Evolutionary conservation across 352 stramenopile genomes (phyloP).

Genomic region (Globisporangium canariense): DNA sequence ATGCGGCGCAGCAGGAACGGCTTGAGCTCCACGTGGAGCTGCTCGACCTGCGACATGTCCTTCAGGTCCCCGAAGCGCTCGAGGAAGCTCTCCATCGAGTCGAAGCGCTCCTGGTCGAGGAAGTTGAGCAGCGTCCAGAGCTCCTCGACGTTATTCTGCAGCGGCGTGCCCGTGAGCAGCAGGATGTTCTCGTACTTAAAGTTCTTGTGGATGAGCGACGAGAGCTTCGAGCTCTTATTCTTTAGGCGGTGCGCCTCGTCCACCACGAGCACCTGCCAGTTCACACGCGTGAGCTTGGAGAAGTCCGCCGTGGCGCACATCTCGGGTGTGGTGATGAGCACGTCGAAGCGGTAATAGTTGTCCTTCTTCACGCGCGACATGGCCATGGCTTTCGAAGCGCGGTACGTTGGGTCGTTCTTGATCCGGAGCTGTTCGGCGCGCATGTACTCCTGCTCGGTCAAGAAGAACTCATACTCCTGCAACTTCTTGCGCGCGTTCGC

Average conservation of each 20-base stretch:
- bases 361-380: slow-evolving; percentile 36
- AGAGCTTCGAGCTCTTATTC: slow-evolving; percentile 97
- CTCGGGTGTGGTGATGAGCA: slow-evolving; percentile 99
- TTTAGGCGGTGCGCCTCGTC: slow-evolving; percentile 99
- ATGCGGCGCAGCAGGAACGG: slow-evolving; percentile 83
- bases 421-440: slow-evolving; percentile 30
- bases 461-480: slow-evolving; percentile 95
- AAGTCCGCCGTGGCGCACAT: slow-evolving; percentile 94
- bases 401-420: slow-evolving; percentile 8
- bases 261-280: slow-evolving; percentile 97
- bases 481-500: slow-evolving; percentile 87
- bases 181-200: slow-evolving; percentile 84
- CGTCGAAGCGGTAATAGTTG: slow-evolving; percentile 95
- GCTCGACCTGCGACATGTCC: slow-evolving; percentile 82
- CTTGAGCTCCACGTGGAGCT: slow-evolving; percentile 84
- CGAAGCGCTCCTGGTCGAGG: slow-evolving; percentile 93
- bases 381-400: slow-evolving; percentile 6
- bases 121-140: slow-evolving; percentile 99
- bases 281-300: slow-evolving; percentile 89
- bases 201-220: slow-evolving; percentile 71
- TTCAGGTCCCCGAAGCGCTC: slow-evolving; percentile 94
- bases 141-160: slow-evolving; percentile 90
- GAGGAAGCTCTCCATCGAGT: slow-evolving; percentile 91
- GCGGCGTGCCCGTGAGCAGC: slow-evolving; percentile 88
- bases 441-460: slow-evolving; percentile 46